These are phyloP conservation scores for Nakataea oryzae DNA, from an alignment of 2,329 filamentous ascomycete species.

Conservation along the genomic window DNA sequence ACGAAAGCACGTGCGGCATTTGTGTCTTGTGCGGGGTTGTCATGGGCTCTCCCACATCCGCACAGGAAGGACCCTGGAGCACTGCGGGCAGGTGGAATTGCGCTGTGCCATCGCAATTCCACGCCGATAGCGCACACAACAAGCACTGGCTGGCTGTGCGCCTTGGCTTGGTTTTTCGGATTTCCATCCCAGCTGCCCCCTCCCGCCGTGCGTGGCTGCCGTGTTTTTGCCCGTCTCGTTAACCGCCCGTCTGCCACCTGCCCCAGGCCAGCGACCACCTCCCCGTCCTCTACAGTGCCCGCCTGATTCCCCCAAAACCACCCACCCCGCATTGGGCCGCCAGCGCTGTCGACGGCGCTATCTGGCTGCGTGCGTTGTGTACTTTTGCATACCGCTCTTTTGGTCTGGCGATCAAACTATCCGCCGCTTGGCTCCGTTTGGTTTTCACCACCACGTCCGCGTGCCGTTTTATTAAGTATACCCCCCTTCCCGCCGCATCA, in stretches of 20 bases:
- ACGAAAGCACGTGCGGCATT: background rate
- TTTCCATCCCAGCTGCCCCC: no score
- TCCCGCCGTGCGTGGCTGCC: no score
- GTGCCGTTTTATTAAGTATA: background rate
- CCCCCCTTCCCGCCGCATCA: background rate
- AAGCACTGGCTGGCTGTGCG: no score
- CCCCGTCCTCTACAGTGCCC: background rate
- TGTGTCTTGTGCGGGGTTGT: background rate
- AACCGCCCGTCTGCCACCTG: no score
- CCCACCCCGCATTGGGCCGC: background rate
- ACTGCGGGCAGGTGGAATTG: no score
- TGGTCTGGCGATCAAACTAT: background rate
- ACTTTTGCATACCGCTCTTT: background rate
- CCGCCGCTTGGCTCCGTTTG: background rate
- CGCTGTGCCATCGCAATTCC: no score
- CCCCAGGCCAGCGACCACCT: no score
- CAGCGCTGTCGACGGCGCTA: background rate
- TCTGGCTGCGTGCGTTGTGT: background rate
- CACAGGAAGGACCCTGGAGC: no score
- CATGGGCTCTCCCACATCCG: no score
- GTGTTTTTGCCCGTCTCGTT: no score
- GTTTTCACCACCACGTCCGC: background rate
- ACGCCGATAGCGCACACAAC: no score
- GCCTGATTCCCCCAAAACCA: background rate
- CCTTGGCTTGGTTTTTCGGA: no score